A percentile compares a stretch with the other conserved stretches of the same genome.
These are phyloP conservation scores for Plectosphaerella plurivora DNA, from an alignment of 2,329 filamentous ascomycete species.

Conservation along the genomic window DNA sequence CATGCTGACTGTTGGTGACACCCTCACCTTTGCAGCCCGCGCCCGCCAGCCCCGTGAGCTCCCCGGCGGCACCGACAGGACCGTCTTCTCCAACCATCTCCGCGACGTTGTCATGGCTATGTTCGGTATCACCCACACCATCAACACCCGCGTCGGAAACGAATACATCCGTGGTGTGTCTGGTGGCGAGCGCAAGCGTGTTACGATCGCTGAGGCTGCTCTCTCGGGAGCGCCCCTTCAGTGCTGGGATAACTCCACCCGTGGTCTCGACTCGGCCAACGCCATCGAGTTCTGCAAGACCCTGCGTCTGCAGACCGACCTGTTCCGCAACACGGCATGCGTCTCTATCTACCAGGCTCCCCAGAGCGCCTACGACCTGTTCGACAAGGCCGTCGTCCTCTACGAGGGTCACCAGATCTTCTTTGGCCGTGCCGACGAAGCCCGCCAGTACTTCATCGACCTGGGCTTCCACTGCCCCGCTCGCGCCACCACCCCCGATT, in stretches of 20 bases:
- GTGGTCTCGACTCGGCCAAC: slow-evolving; percentile 71
- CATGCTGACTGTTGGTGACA: slow-evolving; percentile 72
- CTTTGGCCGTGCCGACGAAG: slow-evolving; percentile 56
- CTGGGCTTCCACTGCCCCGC: slow-evolving; percentile 64
- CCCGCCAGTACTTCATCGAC: slow-evolving; percentile 61
- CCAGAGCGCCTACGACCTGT: slow-evolving; percentile 59
- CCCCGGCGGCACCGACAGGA: slow-evolving; percentile 51
- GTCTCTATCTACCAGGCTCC: slow-evolving; percentile 73
- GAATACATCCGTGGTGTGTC: slow-evolving; percentile 72
- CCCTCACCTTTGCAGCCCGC: slow-evolving; percentile 70
- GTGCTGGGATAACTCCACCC: slow-evolving; percentile 69
- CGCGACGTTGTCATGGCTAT: slow-evolving; percentile 72
- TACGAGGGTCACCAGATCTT: slow-evolving; percentile 60
- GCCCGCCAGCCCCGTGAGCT: slow-evolving; percentile 61
- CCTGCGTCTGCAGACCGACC: slow-evolving; percentile 61
- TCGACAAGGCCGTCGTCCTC: slow-evolving; percentile 55
- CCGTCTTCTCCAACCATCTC: slow-evolving; percentile 56
- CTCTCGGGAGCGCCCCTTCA: slow-evolving; percentile 57
- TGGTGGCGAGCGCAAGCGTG: slow-evolving; percentile 68
- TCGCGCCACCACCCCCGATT: slow-evolving; percentile 66
- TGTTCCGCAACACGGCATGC: slow-evolving; percentile 60
- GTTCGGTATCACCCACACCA: slow-evolving; percentile 69
- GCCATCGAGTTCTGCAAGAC: slow-evolving; percentile 72
- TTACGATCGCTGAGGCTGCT: slow-evolving; percentile 57
- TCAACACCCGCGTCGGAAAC: slow-evolving; percentile 70